Evolutionary conservation across 768 basidiomycete species (phyloP).

Genomic region (Termitomyces sp.): DNA sequence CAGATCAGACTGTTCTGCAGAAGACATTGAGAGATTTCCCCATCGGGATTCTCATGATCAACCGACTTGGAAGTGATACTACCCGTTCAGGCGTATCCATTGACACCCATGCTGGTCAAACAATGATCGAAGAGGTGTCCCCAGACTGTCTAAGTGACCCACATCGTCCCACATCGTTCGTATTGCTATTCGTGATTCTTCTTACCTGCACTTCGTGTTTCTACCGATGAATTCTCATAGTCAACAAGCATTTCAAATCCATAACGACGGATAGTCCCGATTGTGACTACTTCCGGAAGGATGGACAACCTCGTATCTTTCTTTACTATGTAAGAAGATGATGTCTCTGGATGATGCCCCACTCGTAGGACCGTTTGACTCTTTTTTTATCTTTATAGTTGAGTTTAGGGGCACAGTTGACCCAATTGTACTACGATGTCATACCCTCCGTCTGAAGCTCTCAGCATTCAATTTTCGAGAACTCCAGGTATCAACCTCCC

Average conservation of each 20-base stretch:
- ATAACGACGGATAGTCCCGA: background rate
- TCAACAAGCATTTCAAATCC: background rate
- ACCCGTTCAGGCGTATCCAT: slow-evolving; percentile 4
- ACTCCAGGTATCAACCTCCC: background rate
- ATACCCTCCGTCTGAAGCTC: background rate
- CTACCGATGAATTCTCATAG: background rate
- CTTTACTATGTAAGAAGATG: background rate
- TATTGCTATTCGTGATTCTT: background rate
- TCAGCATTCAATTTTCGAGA: background rate
- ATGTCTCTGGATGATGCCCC: background rate
- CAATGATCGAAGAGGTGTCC: background rate
- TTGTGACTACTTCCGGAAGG: background rate
- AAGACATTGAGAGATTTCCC: slow-evolving; percentile 5
- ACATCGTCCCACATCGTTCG: background rate
- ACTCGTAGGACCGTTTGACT: background rate
- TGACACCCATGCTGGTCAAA: background rate
- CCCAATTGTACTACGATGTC: background rate
- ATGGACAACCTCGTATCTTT: background rate
- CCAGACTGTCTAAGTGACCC: background rate
- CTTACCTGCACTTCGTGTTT: background rate
- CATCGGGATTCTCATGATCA: background rate
- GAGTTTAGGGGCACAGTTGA: background rate
- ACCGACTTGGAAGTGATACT: background rate
- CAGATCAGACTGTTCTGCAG: background rate
- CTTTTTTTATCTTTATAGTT: background rate